These are phyloP conservation scores for Medicago ruthenica DNA, from an alignment of 306 rosid genomes.

Conservation along the genomic window DNA sequence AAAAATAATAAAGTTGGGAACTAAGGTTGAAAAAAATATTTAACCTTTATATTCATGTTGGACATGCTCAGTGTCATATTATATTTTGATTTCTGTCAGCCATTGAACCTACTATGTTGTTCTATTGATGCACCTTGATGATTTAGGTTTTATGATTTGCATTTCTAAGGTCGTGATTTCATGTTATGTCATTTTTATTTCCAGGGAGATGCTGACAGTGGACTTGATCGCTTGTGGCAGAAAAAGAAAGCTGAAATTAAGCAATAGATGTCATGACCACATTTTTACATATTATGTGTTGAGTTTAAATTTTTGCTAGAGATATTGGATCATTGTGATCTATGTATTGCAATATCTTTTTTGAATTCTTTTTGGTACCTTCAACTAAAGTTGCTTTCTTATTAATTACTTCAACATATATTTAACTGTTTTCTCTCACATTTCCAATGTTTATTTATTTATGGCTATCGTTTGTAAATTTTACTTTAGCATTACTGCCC, in stretches of 20 bases:
- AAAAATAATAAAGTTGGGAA: not conserved
- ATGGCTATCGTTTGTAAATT: no score
- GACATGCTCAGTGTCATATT: not conserved
- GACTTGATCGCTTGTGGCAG: constrained; percentile 63
- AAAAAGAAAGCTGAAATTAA: constrained; percentile 59
- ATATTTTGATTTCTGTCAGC: not conserved
- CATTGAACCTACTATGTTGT: not conserved
- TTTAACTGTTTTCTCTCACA: no score
- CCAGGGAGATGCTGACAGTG: constrained; percentile 72
- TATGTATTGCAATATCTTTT: no score
- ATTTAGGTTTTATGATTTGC: not conserved
- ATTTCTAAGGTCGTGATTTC: not conserved
- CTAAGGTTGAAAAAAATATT: not conserved
- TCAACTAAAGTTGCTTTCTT: constrained; percentile 6
- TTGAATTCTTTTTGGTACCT: not conserved
- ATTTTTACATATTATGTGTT: not conserved
- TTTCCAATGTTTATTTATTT: no score
- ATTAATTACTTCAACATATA: not conserved
- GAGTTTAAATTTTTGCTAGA: constrained; percentile 10
- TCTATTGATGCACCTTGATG: not conserved
- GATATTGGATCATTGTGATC: constrained; percentile 13
- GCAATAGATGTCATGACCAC: constrained; percentile 41
- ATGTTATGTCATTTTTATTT: not conserved
- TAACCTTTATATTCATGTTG: not conserved
- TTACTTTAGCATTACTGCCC: no score